Evolutionary conservation across 805 yeast species (phyloP).

Genomic region (Isabelozyma rhagii): DNA sequence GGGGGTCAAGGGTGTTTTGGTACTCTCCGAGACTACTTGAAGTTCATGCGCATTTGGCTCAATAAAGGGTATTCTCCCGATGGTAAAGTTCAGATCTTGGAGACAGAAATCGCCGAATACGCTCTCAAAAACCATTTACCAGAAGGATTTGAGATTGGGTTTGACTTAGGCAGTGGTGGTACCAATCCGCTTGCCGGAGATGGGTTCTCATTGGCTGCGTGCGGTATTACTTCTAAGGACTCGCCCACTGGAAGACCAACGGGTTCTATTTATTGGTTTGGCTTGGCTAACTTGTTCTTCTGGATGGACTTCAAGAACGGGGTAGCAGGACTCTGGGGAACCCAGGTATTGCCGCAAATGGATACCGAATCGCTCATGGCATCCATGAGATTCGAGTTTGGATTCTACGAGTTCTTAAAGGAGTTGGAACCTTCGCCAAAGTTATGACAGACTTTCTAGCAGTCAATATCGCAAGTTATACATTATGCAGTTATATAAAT

Average conservation of each 20-base stretch:
- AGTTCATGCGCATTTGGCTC: slow-evolving; percentile 37
- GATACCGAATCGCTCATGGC: slow-evolving; percentile 19
- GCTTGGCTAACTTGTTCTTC: slow-evolving; percentile 35
- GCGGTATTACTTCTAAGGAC: slow-evolving; percentile 21
- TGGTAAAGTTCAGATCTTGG: slow-evolving; percentile 25
- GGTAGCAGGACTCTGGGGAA: slow-evolving; percentile 38
- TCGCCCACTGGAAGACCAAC: slow-evolving; percentile 33
- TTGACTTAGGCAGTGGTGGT: slow-evolving; percentile 2
- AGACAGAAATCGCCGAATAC: slow-evolving; percentile 23
- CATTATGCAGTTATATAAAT: neutral
- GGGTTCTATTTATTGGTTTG: slow-evolving; percentile 37
- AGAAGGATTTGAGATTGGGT: slow-evolving; percentile 9
- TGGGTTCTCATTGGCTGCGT: slow-evolving; percentile 35
- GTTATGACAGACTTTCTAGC: neutral
- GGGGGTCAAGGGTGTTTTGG: slow-evolving; percentile 45
- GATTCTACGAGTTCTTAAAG: slow-evolving; percentile 18
- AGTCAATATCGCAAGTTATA: neutral
- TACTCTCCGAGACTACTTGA: slow-evolving; percentile 34
- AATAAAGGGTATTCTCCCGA: slow-evolving; percentile 39
- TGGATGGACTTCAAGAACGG: slow-evolving; percentile 39
- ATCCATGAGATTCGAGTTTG: slow-evolving; percentile 20
- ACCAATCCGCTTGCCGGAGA: slow-evolving; percentile 9
- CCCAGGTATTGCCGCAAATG: slow-evolving; percentile 34
- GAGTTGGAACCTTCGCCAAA: neutral
- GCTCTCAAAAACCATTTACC: slow-evolving; percentile 35